phyloP scores from a whole-genome alignment of 495 filamentous ascomycete species.

The Aspergillus diversus region DNA sequence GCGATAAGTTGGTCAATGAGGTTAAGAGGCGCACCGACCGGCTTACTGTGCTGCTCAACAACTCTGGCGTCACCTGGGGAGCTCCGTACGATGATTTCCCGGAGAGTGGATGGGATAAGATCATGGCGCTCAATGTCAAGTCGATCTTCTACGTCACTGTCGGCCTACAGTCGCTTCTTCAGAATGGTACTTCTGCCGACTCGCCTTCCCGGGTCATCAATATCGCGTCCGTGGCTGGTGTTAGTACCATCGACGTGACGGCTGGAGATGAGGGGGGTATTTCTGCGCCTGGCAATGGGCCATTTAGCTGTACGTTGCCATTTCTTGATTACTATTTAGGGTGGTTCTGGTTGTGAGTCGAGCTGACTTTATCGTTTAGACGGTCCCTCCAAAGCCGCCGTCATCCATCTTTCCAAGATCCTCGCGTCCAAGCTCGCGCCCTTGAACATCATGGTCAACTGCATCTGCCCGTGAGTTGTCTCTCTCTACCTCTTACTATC shows the following conservation, averaged over 20 bases:
- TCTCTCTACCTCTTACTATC: neutral
- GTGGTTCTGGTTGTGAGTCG: neutral
- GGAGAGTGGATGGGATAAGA: slow-evolving; percentile 12
- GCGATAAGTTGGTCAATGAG: slow-evolving; percentile 2
- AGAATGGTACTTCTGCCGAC: neutral
- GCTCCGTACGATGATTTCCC: slow-evolving; percentile 13
- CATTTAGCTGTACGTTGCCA: slow-evolving; percentile 8
- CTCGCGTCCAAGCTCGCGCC: slow-evolving; percentile 12
- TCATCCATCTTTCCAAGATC: slow-evolving; percentile 9
- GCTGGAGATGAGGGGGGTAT: slow-evolving; percentile 9
- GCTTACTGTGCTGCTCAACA: slow-evolving; percentile 12
- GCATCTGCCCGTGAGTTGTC: slow-evolving; percentile 9
- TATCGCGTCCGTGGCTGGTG: slow-evolving; percentile 6
- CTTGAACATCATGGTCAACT: slow-evolving; percentile 11
- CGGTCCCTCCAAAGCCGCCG: slow-evolving; percentile 12
- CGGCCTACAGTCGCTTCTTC: slow-evolving; percentile 9
- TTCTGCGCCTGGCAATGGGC: slow-evolving; percentile 1
- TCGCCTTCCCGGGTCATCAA: slow-evolving; percentile 8
- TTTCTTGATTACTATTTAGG: neutral
- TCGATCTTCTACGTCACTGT: slow-evolving; percentile 12
- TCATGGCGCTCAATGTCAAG: slow-evolving; percentile 15
- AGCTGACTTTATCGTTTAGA: slow-evolving; percentile 2
- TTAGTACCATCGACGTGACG: slow-evolving; percentile 5
- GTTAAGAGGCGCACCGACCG: slow-evolving; percentile 10
- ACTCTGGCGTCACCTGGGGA: slow-evolving; percentile 13